Conservation (phyloP, 1,139 yeast genomes). For the Pichia sp. region DNA sequence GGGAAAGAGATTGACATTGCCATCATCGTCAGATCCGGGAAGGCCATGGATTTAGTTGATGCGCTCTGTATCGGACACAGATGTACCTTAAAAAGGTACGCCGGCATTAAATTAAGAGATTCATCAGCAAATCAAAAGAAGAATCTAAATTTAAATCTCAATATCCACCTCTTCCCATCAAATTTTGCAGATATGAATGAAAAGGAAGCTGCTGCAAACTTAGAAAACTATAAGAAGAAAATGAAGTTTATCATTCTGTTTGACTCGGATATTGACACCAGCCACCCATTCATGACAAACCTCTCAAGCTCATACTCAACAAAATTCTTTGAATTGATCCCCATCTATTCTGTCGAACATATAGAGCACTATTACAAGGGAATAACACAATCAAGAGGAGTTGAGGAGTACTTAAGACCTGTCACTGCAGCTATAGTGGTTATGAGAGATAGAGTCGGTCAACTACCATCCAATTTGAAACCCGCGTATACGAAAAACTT, state of each 20-base stretch:
- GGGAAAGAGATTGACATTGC: slow-evolving; percentile 35
- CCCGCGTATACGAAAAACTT: slow-evolving; percentile 69
- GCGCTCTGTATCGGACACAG: slow-evolving; percentile 65
- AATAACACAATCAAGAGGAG: slow-evolving; percentile 26
- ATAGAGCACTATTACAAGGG: slow-evolving; percentile 32
- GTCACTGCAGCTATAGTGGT: slow-evolving; percentile 82
- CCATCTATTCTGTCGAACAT: slow-evolving; percentile 81
- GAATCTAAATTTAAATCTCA: slow-evolving; percentile 25
- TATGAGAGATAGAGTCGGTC: slow-evolving; percentile 76
- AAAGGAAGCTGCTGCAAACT: slow-evolving; percentile 9
- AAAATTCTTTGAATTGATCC: slow-evolving; percentile 54
- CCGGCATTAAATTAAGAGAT: slow-evolving; percentile 41
- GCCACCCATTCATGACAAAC: slow-evolving; percentile 15
- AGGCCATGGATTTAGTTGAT: slow-evolving; percentile 70
- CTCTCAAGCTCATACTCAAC: slow-evolving; percentile 33
- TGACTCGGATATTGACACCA: slow-evolving; percentile 59
- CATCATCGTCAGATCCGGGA: slow-evolving; percentile 48
- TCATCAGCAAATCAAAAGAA: slow-evolving; percentile 31
- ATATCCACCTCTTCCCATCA: slow-evolving; percentile 42
- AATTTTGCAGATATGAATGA: slow-evolving; percentile 33
- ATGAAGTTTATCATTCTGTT: slow-evolving; percentile 51
- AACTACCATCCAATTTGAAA: slow-evolving; percentile 69
- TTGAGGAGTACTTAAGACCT: slow-evolving; percentile 44
- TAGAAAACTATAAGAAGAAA: slow-evolving; percentile 6
- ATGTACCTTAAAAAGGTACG: slow-evolving; percentile 59